Base-by-base conservation (phyloP, 2,329 filamentous ascomycete genomes). In the Scleromitrula shiraiana region DNA sequence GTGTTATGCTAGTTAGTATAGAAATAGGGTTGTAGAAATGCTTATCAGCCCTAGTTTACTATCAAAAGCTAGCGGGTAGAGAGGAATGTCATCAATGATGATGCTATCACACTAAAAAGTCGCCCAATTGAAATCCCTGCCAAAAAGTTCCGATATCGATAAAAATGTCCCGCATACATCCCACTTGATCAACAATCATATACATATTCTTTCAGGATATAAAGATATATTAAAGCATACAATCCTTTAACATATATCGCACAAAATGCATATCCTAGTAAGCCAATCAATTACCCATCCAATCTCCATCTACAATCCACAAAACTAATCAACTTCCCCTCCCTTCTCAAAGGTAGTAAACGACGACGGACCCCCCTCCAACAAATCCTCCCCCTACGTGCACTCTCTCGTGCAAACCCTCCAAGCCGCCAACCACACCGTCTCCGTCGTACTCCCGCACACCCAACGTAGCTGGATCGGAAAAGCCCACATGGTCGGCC, bases 401-500 rank as follows among this genome's bases (percentile, higher is more conserved):
- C 85, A 88, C 69, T 82, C 78, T 53, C 76, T 91, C 50, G 76
- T 90, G 36, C 72, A 78, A 52, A 76, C 77, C 45, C 80, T 93
- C 42, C 80, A 88, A 64, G 68, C 73, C 49, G 80, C 83, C 26
- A 89, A 89, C 7, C 91, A 96, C 68, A 75, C 72, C n/a, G 88
- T 97, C 52, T 95, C 88, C 7, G 90, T 98, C 41, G 85, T 93
- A 54, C 78, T 98, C 12, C 93, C 93, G 2, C 80, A 96, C 65
- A 83, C 83, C 6, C 93, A 98, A 69, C 82, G 91, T 53, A 95
- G 89, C 49, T 98, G 93, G 93, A 97, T 98, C 61, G 90, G 90
- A 59, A 98, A 98, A 73, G 93, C 93, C 2, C 93, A 97, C 68
- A 86, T 97, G 62, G 89, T 97, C 60, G 90, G 90, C 49, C 84